These are phyloP conservation scores for Podospora bellae-mahoneyi DNA, from an alignment of 495 filamentous ascomycete species.

Conservation along the genomic window DNA sequence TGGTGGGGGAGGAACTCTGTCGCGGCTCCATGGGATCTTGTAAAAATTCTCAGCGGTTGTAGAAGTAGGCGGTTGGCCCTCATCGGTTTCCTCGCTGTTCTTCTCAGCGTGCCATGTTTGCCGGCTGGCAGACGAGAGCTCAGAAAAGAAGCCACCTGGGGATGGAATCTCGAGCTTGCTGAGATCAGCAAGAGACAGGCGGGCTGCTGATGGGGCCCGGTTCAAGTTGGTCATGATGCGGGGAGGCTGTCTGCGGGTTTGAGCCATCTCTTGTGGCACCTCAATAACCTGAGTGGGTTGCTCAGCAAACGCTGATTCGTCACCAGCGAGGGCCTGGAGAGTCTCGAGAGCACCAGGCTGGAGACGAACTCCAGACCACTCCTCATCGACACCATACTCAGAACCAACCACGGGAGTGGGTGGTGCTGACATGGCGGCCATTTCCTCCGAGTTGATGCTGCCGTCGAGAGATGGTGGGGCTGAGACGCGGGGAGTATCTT, in stretches of 20 bases:
- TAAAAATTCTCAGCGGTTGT: conserved; percentile 84
- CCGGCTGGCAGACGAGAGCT: conserved; percentile 64
- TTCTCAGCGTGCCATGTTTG: conserved; percentile 67
- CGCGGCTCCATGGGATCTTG: conserved; percentile 63
- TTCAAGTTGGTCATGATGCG: conserved; percentile 37
- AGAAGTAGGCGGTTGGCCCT: conserved; percentile 60
- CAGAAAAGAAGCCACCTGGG: conserved; percentile 86
- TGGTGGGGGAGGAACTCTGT: conserved; percentile 31
- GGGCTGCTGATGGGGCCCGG: conserved; percentile 35
- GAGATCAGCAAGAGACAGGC: conserved; percentile 53
- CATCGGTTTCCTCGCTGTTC: conserved; percentile 37
- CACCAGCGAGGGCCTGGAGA: conserved; percentile 67
- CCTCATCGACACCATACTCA: conserved; percentile 46
- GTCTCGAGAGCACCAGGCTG: conserved; percentile 75
- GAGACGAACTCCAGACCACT: conserved; percentile 66
- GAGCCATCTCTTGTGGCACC: conserved; percentile 40
- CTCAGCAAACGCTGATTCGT: conserved; percentile 50
- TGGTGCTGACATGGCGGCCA: conserved; percentile 72
- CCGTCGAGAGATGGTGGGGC: conserved; percentile 86
- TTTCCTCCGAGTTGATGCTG: conserved; percentile 79
- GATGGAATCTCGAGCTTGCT: conserved; percentile 79
- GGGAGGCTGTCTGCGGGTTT: conserved; percentile 39
- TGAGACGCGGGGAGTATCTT: conserved; percentile 66
- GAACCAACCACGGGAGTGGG: conserved; percentile 71
- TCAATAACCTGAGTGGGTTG: conserved; percentile 51